Base-by-base conservation (phyloP, 2,329 filamentous ascomycete species). In the Talaromyces pinophilus region DNA sequence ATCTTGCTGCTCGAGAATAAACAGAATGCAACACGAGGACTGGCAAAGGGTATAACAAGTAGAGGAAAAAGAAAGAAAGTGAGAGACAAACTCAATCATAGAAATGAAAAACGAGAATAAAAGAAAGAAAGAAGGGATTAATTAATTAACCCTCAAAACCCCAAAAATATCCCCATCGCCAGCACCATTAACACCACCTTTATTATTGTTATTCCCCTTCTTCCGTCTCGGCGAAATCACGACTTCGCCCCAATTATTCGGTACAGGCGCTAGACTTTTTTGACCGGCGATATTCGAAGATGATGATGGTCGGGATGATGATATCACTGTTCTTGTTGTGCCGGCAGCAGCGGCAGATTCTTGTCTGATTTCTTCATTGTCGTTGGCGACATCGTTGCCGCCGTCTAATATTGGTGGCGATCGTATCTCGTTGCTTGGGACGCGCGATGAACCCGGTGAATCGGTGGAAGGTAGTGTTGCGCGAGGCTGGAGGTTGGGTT, bases 161-260 rank as follows among this genome's bases (percentile, higher is more conserved):
- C 76, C 78, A 68, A 81, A 81, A 25, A 81, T 74, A 68, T 80
- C 78, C 8, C 73, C 72, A 15, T 67, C 69, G 1, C 19, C 54
- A 15, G 33, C 19, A 28, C 55, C 55, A 25, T 42, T 42, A 42
- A 59, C 11, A 15, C 22, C 57, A 19, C 13, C 33, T 15, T 60
- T 60, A 1, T 44, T 60, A 3, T 30, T 30, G 3, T 28, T 30
- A 40, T 8, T 28, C 5, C 65, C 72, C 78, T 67, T 70, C 70
- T 40, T 70, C 65, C 68, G 76, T 79, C 59, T 74, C 48, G 77
- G 75, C 44, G 79, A 80, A 62, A 80, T 76, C 7, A 81, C 77
- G 3, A 81, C 79, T 67, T 81, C 79, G 4, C 79, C 79, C 79
- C 79, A 81, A 61, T 81, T 78, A 68, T 79, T 80, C 0, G 77